phyloP scores from a whole-genome alignment of 2,329 filamentous ascomycete species.

The Byssothecium circinans region DNA sequence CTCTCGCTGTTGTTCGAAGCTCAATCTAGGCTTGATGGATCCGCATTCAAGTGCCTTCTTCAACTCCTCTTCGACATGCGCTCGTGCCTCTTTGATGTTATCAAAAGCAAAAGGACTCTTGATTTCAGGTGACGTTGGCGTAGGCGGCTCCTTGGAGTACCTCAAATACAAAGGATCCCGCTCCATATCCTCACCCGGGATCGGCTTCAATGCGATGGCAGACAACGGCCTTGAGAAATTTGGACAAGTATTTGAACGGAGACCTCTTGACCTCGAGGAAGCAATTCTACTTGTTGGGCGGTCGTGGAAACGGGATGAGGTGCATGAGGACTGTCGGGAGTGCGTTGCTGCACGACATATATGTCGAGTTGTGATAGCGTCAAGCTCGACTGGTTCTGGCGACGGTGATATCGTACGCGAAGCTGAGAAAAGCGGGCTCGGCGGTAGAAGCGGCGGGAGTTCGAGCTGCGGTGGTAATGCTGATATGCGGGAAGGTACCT shows the following conservation, averaged over 20 bases:
- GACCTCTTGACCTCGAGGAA: constrained; percentile 31
- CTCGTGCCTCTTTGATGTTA: constrained; percentile 1
- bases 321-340: constrained; percentile 29
- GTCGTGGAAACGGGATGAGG: constrained; percentile 25
- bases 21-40: neutral
- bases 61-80: constrained; percentile 1
- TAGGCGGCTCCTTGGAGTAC: constrained; percentile 23
- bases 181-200: constrained; percentile 29
- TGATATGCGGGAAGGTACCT: constrained; percentile 2
- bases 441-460: neutral
- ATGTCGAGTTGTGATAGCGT: neutral
- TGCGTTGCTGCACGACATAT: neutral
- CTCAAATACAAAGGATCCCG: constrained; percentile 20
- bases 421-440: neutral
- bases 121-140: constrained; percentile 18
- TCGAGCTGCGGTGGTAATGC: neutral
- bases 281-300: constrained; percentile 32
- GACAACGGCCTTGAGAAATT: constrained; percentile 29
- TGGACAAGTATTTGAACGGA: constrained; percentile 27
- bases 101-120: constrained; percentile 2
- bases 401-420: neutral
- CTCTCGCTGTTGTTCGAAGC: neutral
- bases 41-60: neutral
- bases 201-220: constrained; percentile 15
- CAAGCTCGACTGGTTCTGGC: constrained; percentile 1